Evolutionary conservation across 83 land plant genomes (phyloP).

Genomic region (Thuja plicata): DNA sequence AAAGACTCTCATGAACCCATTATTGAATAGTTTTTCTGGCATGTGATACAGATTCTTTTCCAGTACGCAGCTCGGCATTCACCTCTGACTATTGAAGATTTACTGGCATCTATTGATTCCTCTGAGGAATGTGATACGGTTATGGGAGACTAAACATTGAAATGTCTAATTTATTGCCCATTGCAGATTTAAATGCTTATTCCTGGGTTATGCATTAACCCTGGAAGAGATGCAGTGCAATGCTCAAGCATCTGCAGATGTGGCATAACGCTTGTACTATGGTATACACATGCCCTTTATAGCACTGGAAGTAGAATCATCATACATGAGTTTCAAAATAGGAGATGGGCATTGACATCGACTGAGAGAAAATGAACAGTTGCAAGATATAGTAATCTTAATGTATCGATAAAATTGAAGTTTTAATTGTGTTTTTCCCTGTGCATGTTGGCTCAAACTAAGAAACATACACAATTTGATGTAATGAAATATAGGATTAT

Average conservation of each 20-base stretch:
- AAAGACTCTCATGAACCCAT: background rate
- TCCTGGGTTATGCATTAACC: background rate
- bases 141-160: background rate
- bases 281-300: background rate
- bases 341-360: background rate
- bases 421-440: background rate
- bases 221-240: background rate
- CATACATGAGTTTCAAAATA: background rate
- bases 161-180: background rate
- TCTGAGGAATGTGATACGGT: background rate
- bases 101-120: slow-evolving; percentile 27
- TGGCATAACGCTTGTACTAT: background rate
- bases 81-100: slow-evolving; percentile 47
- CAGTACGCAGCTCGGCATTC: slow-evolving; percentile 69
- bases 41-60: slow-evolving; percentile 55
- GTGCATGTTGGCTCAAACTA: background rate
- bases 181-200: background rate
- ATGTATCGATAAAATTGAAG: background rate
- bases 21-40: background rate
- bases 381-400: background rate
- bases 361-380: background rate
- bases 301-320: background rate
- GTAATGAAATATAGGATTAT: background rate
- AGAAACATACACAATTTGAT: background rate
- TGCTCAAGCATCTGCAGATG: background rate